Percentiles rank a stretch among this genome's conserved stretches.
phyloP scores from a whole-genome alignment of 306 rosid species.

The Vachellia collinsii region DNA sequence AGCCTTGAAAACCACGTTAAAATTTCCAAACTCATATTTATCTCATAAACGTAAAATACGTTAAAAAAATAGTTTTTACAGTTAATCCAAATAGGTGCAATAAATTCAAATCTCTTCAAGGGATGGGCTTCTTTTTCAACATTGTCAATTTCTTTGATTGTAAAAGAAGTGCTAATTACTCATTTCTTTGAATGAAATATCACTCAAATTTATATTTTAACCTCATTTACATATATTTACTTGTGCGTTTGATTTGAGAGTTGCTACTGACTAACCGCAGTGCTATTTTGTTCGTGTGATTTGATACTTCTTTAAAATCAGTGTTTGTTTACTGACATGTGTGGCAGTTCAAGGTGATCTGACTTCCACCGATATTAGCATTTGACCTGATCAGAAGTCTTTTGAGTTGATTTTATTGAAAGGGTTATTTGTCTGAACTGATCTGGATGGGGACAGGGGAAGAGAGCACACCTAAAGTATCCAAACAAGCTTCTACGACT shows the following conservation, averaged over 20 bases:
- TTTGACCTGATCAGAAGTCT: slow-evolving; percentile 28
- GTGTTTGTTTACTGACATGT: not conserved
- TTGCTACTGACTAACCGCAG: slow-evolving; percentile 15
- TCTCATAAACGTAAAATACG: too few relatives aligned
- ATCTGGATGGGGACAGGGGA: slow-evolving; percentile 88
- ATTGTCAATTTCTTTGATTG: not conserved
- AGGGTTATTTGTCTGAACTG: slow-evolving; percentile 32
- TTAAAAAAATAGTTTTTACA: too few relatives aligned
- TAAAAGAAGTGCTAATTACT: not conserved
- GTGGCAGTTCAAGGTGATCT: slow-evolving; percentile 25
- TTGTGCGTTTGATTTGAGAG: slow-evolving; percentile 30
- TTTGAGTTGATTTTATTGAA: slow-evolving; percentile 10
- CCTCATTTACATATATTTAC: not conserved
- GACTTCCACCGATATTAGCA: slow-evolving; percentile 29
- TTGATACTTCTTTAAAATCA: not conserved
- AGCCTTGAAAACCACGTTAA: too few relatives aligned
- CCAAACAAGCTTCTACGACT: slow-evolving; percentile 63
- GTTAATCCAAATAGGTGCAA: too few relatives aligned
- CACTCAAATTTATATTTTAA: not conserved
- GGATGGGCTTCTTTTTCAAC: not conserved
- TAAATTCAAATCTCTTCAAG: not conserved
- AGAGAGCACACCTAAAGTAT: slow-evolving; percentile 79
- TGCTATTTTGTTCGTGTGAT: slow-evolving; percentile 2
- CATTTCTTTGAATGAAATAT: slow-evolving; percentile 24
- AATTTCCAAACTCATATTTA: too few relatives aligned